Conservation (phyloP, 2,329 filamentous ascomycete species). For the Colletotrichum euphorbiae region DNA sequence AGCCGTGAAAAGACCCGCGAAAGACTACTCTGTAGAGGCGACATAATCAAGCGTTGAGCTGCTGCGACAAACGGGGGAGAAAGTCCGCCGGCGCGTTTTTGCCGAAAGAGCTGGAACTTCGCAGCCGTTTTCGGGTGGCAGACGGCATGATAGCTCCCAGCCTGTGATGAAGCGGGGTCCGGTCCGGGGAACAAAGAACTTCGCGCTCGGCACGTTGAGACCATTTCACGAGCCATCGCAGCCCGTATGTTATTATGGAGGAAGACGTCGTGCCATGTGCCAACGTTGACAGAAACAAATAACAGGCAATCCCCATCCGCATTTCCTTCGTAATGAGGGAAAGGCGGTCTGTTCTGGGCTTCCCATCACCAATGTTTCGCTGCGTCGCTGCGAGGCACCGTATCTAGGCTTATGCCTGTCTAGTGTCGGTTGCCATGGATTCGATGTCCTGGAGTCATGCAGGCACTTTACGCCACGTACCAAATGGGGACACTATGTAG, state of each 20-base stretch:
- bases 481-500: constrained; percentile 18
- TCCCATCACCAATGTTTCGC: constrained; percentile 35
- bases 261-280: neutral
- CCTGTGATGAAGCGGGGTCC: constrained; percentile 1
- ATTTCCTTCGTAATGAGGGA: constrained; percentile 19
- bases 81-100: constrained; percentile 4
- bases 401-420: constrained; percentile 34
- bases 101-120: constrained; percentile 32
- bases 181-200: neutral
- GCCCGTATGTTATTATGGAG: no score
- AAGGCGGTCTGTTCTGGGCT: constrained; percentile 30
- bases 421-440: constrained; percentile 37
- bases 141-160: constrained; percentile 2
- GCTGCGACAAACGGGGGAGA: constrained; percentile 10
- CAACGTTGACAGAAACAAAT: constrained; percentile 8
- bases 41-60: constrained; percentile 15
- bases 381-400: constrained; percentile 31
- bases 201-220: no score
- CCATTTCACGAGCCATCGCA: no score
- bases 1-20: constrained; percentile 1
- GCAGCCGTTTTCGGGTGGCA: constrained; percentile 27
- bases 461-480: constrained; percentile 39
- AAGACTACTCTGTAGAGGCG: constrained; percentile 8
- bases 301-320: neutral
- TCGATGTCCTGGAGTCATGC: constrained; percentile 36